Base-by-base conservation (phyloP, 495 filamentous ascomycete genomes). In the Xylaria grammica region DNA sequence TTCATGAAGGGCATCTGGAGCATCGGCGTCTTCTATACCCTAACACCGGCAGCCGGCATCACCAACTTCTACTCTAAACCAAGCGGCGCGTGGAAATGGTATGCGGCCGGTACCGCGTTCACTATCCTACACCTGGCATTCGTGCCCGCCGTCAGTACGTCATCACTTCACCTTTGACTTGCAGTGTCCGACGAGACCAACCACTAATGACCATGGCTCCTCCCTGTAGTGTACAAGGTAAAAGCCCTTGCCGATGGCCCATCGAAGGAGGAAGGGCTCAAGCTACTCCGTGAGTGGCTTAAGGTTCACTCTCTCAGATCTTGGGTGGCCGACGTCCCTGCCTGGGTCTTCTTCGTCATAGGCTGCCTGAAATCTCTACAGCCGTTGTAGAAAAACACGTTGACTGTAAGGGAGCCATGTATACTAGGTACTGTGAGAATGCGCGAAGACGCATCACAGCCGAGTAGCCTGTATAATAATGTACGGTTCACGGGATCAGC, bases 301-400 rank as follows among this genome's bases (percentile, higher is more conserved):
- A 27, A 63, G 42, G 65, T 72, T 20, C 71, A 74, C 40, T 42
- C 62, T 20, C 53, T 66, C 5, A 57, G 71, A 45, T 71, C 66
- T 9, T 69, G 64, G 2, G 1, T 66, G n/a, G 56, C 63, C 0
- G 71, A 73, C 42, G 51, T 73, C 29, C 69, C 69, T 3, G 60
- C 69, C 15, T 74, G 71, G 71, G 46, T 67, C n/a, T 74, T 65
- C 49, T 74, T 74, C 50, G 40, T 69, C 10, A 24, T 71, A n/a
- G 71, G 66, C 26, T 61, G 59, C 20, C 38, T 69, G 34, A 69
- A 72, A 55, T 64, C 60, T 4, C 26, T 74, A n/a, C 60, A 64
- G 60, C 48, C 67, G 6, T 22, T 66, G 10, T 74, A 57, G 26
- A 11, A 10, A 42, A 11, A 3, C 17, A 3, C 40, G 13, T 36